Conservation (phyloP, 2,329 filamentous ascomycete genomes). For the Xylariaceae sp. region DNA sequence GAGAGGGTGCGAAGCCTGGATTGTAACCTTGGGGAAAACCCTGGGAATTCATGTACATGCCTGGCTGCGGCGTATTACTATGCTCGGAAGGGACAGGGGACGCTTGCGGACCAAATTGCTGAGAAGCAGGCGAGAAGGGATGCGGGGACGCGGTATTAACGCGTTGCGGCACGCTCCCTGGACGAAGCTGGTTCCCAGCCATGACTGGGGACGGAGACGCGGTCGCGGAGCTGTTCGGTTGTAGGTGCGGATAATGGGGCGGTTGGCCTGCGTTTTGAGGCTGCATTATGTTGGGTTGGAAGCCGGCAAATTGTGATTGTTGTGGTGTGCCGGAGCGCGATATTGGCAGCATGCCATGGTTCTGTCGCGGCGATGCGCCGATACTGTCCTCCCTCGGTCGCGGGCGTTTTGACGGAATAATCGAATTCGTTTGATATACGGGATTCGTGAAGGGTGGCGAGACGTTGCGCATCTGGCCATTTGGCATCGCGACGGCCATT, state of each 20-base stretch:
- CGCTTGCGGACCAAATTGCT: constrained; percentile 65
- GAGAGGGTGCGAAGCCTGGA: constrained; percentile 53
- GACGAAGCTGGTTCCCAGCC: constrained; percentile 65
- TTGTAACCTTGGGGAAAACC: constrained; percentile 55
- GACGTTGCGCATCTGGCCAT: constrained; percentile 76
- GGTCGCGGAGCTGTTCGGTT: constrained; percentile 72
- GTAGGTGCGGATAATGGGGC: constrained; percentile 74
- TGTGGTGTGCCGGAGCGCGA: constrained; percentile 92
- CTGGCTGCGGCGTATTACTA: constrained; percentile 67
- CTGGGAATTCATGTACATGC: constrained; percentile 57
- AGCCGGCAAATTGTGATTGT: constrained; percentile 66
- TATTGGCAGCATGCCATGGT: constrained; percentile 65
- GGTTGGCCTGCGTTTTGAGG: constrained; percentile 60
- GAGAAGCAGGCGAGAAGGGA: constrained; percentile 73
- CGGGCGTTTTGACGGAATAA: constrained; percentile 85
- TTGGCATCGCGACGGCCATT: constrained; percentile 61
- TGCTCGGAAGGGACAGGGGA: constrained; percentile 75
- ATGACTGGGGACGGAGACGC: constrained; percentile 92
- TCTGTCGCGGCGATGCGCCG: constrained; percentile 73
- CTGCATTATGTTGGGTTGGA: constrained; percentile 59
- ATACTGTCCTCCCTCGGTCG: constrained; percentile 78
- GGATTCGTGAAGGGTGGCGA: constrained; percentile 74
- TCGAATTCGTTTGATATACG: constrained; percentile 75
- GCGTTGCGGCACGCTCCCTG: constrained; percentile 66
- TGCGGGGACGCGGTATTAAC: constrained; percentile 91